Evolutionary conservation across 345 rosid genomes (phyloP), one percentile per base, ranked within the genome.

Genomic region (Isatis tinctoria): DNA sequence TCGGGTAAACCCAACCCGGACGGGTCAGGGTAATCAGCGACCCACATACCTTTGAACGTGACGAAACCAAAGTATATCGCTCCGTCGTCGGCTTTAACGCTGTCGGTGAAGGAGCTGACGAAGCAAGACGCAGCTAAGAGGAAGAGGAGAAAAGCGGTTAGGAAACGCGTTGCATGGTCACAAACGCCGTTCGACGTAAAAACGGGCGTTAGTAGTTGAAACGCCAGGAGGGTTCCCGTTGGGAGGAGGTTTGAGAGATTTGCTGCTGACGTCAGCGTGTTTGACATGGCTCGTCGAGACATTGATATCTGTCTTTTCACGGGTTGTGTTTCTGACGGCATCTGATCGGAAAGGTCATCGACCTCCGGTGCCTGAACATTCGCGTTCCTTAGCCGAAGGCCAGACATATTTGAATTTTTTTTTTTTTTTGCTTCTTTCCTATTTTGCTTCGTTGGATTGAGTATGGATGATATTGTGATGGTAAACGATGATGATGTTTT

Each of bases 181-280:
- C 98, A 93, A 8, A 82, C 73, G 24, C 96, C 97, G 76, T 91
- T 88, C 82, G 80, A 85, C 65, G 97, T 91, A 80, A 93, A 93
- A 67, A 80, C 66, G 1, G 98, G 97, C 1, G 86, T 85, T 43
- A 93, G 85, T 67, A 93, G 86, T 74, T 93, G 96, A 81, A 93
- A 91, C 36, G 98, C 94, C 17, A 93, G 41, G 59, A 93, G 86
- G 28, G 97, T 91, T 4, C 98, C 97, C 1, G 98, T 93, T 0
- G 98, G 98, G 59, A 93, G 97, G 47, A 93, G 96, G 82, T 93
- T 93, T 28, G 98, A 94, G n/a, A 93, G 85, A 81, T 93, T 91
- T 4, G 98, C 96, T 18, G 94, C 86, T 81, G 83, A 83, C 3
- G 90, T 85, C 22, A 91, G 81, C 52, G 98, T 87, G 74, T 80